These are phyloP conservation scores for Clathrus columnatus DNA, from an alignment of 768 basidiomycete species.

Conservation along the genomic window DNA sequence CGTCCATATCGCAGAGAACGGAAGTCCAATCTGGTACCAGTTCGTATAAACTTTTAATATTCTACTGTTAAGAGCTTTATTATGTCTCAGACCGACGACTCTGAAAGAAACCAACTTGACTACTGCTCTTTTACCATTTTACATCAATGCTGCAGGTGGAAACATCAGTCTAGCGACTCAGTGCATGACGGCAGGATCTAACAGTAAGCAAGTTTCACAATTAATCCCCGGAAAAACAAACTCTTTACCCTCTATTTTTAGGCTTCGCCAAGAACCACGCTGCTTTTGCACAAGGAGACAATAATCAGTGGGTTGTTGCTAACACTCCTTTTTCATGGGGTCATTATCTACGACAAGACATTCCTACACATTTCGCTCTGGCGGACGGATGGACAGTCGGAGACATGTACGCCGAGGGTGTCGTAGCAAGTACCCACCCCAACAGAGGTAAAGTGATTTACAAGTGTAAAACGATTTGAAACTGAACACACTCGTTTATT, in stretches of 20 bases:
- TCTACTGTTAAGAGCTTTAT: not conserved
- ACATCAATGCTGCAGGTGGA: slow-evolving; percentile 12
- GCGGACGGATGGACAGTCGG: slow-evolving; percentile 13
- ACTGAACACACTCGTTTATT: not conserved
- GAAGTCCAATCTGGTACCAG: slow-evolving; percentile 10
- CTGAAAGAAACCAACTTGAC: slow-evolving; percentile 5
- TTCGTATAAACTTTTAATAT: not conserved
- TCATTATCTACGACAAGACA: slow-evolving; percentile 12
- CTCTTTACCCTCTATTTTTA: not conserved
- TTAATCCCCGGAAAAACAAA: not conserved
- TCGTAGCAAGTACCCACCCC: slow-evolving; percentile 9
- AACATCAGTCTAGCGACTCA: slow-evolving; percentile 7
- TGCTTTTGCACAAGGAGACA: slow-evolving; percentile 9
- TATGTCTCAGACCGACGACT: not conserved
- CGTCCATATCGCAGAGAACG: slow-evolving; percentile 8
- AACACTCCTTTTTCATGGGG: slow-evolving; percentile 11
- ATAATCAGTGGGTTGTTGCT: slow-evolving; percentile 13
- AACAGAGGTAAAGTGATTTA: slow-evolving; percentile 2
- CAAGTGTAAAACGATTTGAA: not conserved
- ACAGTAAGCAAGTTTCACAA: slow-evolving; percentile 4
- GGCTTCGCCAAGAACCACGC: slow-evolving; percentile 8
- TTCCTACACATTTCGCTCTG: slow-evolving; percentile 13
- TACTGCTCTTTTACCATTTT: slow-evolving; percentile 7
- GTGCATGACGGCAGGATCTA: slow-evolving; percentile 13
- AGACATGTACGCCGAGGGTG: slow-evolving; percentile 14